Conservation (phyloP, 2,329 filamentous ascomycete species). For the Chaetomium sp. region DNA sequence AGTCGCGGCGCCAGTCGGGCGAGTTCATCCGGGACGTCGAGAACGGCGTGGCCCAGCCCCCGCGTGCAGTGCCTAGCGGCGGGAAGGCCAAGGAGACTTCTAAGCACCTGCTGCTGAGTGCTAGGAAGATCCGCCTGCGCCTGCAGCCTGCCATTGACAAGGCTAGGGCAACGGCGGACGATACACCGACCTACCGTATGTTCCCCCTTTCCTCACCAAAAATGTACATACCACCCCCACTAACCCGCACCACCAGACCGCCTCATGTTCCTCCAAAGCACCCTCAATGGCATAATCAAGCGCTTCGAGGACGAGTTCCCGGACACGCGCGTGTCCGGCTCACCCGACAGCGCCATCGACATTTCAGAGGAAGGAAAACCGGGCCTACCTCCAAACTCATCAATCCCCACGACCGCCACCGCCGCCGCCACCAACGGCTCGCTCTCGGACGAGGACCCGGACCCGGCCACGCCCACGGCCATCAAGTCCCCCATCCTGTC, state of each 20-base stretch:
- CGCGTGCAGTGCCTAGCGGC: conserved; percentile 42
- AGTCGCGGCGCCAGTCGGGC: conserved; percentile 57
- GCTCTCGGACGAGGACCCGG: conserved; percentile 51
- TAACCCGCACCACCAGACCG: conserved; percentile 56
- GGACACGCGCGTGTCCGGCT: conserved; percentile 65
- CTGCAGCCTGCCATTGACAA: conserved; percentile 81
- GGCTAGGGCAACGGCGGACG: conserved; percentile 69
- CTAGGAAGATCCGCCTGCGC: conserved; percentile 81
- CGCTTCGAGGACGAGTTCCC: conserved; percentile 97
- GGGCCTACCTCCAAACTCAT: neutral
- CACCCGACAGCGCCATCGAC: conserved; percentile 37
- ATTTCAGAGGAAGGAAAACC: conserved; percentile 12
- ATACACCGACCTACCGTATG: conserved; percentile 73
- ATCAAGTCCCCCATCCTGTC: conserved; percentile 48
- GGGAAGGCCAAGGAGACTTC: conserved; percentile 88
- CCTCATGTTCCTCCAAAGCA: conserved; percentile 83
- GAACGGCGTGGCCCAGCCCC: conserved; percentile 50
- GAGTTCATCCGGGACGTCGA: conserved; percentile 57
- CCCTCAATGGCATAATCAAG: conserved; percentile 86
- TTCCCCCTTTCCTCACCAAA: conserved; percentile 33
- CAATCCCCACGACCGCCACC: conserved; percentile 22
- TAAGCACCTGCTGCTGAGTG: conserved; percentile 82
- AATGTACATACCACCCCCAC: conserved; percentile 16
- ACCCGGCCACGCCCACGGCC: conserved; percentile 46
- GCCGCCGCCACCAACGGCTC: conserved; percentile 20